These are phyloP conservation scores for Arabidopsis lyrata DNA, from an alignment of 441 rosid species.

Conservation along the genomic window DNA sequence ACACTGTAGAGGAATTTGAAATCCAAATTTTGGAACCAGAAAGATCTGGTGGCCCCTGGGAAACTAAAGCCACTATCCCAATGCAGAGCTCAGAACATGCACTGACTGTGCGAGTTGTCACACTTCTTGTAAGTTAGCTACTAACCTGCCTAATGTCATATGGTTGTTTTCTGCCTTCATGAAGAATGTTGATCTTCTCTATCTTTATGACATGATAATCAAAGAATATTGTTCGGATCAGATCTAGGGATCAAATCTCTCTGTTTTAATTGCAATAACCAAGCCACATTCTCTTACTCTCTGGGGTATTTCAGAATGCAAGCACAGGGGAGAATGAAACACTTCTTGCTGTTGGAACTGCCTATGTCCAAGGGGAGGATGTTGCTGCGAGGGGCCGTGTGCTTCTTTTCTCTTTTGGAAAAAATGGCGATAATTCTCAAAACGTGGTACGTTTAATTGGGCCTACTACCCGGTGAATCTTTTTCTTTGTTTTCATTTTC, in stretches of 20 bases:
- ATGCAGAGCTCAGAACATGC: slow-evolving; percentile 99
- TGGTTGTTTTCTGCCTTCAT: slow-evolving; percentile 23
- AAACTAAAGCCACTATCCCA: slow-evolving; percentile 91
- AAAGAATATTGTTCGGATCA: slow-evolving; percentile 14
- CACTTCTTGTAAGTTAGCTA: slow-evolving; percentile 78
- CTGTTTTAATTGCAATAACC: slow-evolving; percentile 26
- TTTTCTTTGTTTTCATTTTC: slow-evolving; percentile 28
- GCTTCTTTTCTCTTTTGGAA: slow-evolving; percentile 80
- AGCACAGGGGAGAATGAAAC: slow-evolving; percentile 87
- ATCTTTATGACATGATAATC: slow-evolving; percentile 21
- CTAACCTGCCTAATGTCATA: slow-evolving; percentile 32
- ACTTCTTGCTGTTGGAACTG: slow-evolving; percentile 94
- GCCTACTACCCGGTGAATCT: slow-evolving; percentile 24
- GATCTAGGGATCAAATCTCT: slow-evolving; percentile 13
- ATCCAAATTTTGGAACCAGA: slow-evolving; percentile 93
- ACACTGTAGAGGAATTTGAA: slow-evolving; percentile 90
- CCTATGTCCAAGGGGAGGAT: slow-evolving; percentile 99
- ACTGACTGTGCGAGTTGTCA: slow-evolving; percentile 90
- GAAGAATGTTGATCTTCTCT: slow-evolving; percentile 22
- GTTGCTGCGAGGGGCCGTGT: slow-evolving; percentile 99
- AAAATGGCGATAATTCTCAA: slow-evolving; percentile 71
- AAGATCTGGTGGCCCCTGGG: slow-evolving; percentile 93
- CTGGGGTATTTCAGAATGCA: slow-evolving; percentile 68
- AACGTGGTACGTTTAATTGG: slow-evolving; percentile 59
- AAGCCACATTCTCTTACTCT: slow-evolving; percentile 39